A percentile compares a stretch with the other conserved stretches of the same genome.
phyloP scores from a whole-genome alignment of 768 basidiomycete genomes.

The Boletus huronensis region DNA sequence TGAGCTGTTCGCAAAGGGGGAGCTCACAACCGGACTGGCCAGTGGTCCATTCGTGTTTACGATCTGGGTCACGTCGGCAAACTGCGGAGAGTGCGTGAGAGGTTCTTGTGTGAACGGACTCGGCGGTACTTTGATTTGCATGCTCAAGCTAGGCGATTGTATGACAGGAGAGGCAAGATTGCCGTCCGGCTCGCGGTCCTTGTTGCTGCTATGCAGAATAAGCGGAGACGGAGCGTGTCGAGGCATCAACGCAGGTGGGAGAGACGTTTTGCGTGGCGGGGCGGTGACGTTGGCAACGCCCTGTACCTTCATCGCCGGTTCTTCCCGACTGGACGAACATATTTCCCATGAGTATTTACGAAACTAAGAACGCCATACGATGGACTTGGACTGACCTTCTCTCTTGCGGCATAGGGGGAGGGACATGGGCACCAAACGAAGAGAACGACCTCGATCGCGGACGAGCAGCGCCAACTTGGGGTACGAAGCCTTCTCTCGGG shows the following conservation, averaged over 20 bases:
- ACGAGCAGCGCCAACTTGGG: constrained; percentile 47
- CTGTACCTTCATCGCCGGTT: constrained; percentile 14
- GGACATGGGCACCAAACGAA: constrained; percentile 48
- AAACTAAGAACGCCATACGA: neutral
- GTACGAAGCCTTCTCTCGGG: constrained; percentile 63
- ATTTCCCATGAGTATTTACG: neutral
- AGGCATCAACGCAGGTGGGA: constrained; percentile 23
- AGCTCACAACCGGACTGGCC: constrained; percentile 11
- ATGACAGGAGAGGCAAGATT: constrained; percentile 2
- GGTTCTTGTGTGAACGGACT: constrained; percentile 36
- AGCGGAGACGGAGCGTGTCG: constrained; percentile 22
- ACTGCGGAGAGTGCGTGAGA: constrained; percentile 5
- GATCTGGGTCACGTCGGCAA: neutral
- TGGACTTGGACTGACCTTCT: constrained; percentile 17
- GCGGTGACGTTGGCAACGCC: neutral
- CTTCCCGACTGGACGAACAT: constrained; percentile 19
- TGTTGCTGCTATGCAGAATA: constrained; percentile 2
- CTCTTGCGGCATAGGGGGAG: neutral
- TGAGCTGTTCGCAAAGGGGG: constrained; percentile 5
- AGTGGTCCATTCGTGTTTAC: neutral
- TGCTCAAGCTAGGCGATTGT: constrained; percentile 40
- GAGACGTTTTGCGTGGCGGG: constrained; percentile 3
- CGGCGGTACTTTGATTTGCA: constrained; percentile 29
- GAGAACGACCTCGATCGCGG: constrained; percentile 74
- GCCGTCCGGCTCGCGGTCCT: constrained; percentile 1